Base-by-base conservation (phyloP, 176 grass and related monocot species). In the Cenchrus purpureus region DNA sequence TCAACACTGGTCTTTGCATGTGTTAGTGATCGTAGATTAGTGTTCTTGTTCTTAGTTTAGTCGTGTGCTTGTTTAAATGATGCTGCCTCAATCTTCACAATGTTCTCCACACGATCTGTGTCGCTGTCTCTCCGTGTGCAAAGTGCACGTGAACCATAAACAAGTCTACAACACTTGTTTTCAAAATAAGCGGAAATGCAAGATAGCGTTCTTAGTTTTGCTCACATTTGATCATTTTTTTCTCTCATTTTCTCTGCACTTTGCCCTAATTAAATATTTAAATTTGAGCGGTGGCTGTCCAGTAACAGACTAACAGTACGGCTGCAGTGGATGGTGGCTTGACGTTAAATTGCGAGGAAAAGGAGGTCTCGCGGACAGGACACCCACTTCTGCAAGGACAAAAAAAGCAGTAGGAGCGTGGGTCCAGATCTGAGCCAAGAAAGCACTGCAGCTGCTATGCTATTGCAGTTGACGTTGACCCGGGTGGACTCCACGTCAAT, bases 401-500 rank as follows among this genome's bases (percentile, higher is more conserved):
- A 17, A 83, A 83, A 56, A 13, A 63, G 17, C 29, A 42, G 45
- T n/a, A 71, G 44, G 16, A 54, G 6, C 20, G 25, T 43, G 31
- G 58, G 12, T 51, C 43, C 70, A 52, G 45, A 74, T 50, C 31
- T 15, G 44, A 22, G 25, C 19, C 25, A 51, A 15, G 4, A 10
- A 61, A 34, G 1, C n/a, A 20, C 42, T 16, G 19, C 32, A 19
- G 11, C 0, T 9, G n/a, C 19, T 46, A 28, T 12, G 1, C n/a
- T 1, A 15, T n/a, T 29, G 40, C 16, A 20, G 53, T 67, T 65
- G 71, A 77, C 73, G 22, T 68, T 77, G 62, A 85, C 68, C 45
- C 20, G 66, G 66, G 8, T 83, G 25, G 54, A 61, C 46, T 83
- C 28, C 2, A 6, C n/a, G 2, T 11, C 58, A 51, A 74, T 68